These are phyloP conservation scores for Sporisorium exsertum DNA, from an alignment of 1,284 basidiomycete species.

Conservation along the genomic window DNA sequence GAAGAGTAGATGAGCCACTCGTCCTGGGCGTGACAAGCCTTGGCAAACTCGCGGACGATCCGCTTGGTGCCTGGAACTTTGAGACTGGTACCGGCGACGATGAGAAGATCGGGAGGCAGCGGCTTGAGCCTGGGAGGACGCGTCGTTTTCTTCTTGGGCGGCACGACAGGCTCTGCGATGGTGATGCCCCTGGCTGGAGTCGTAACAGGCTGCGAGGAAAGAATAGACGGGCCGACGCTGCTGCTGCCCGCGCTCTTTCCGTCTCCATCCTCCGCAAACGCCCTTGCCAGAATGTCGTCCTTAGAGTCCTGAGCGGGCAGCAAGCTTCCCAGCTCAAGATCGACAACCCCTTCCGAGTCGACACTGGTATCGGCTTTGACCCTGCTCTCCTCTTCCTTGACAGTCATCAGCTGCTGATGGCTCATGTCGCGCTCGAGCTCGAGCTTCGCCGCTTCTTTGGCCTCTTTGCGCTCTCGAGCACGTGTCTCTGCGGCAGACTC, in stretches of 20 bases:
- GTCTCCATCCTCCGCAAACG: slow-evolving; percentile 47
- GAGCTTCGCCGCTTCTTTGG: slow-evolving; percentile 29
- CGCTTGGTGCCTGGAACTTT: slow-evolving; percentile 94
- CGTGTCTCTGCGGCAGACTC: slow-evolving; percentile 57
- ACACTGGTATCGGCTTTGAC: slow-evolving; percentile 25
- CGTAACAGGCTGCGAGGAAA: slow-evolving; percentile 16
- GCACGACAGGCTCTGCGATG: slow-evolving; percentile 28
- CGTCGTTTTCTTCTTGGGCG: slow-evolving; percentile 23
- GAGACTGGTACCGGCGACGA: slow-evolving; percentile 95
- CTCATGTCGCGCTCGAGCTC: slow-evolving; percentile 15
- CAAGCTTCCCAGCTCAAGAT: slow-evolving; percentile 25
- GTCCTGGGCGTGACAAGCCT: slow-evolving; percentile 76
- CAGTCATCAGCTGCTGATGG: slow-evolving; percentile 7
- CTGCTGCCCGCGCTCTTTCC: slow-evolving; percentile 6
- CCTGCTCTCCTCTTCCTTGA: slow-evolving; percentile 14
- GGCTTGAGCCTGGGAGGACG: slow-evolving; percentile 62
- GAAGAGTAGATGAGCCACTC: slow-evolving; percentile 47
- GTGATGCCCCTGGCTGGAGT: slow-evolving; percentile 24
- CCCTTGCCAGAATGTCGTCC: slow-evolving; percentile 49
- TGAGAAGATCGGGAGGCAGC: slow-evolving; percentile 82
- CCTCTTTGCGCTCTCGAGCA: slow-evolving; percentile 52
- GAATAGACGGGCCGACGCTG: slow-evolving; percentile 7
- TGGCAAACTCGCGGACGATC: slow-evolving; percentile 92
- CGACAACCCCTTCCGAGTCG: slow-evolving; percentile 34
- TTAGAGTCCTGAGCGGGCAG: slow-evolving; percentile 18